Evolutionary conservation across 2,329 filamentous ascomycete species (phyloP), one percentile per base, ranked within the genome.

Genomic region (Chaetomiaceae sp.): DNA sequence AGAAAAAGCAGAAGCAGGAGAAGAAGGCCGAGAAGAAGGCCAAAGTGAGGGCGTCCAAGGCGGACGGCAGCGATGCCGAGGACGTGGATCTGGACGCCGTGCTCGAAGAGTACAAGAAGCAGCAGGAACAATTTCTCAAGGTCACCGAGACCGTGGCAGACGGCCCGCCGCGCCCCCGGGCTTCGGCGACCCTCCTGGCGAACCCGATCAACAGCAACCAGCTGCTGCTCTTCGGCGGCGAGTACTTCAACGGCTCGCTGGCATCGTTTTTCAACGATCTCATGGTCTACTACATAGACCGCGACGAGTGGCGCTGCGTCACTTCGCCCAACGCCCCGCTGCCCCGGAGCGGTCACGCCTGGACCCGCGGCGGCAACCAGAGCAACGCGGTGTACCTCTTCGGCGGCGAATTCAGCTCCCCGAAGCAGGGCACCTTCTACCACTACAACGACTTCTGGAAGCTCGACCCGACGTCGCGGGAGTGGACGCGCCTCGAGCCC

Each of bases 371-470:
- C 47, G 87, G 86, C 38, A 95, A 96, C 66, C 73, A 73, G 50
- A 79, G 84, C 14, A 86, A 84, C 52, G 82, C 86, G 27, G 79
- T 97, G 42, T 98, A 95, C 64, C 71, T 98, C 14, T 97, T 97
- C 61, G 93, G 93, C 54, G 93, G 91, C 51, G 93, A 98, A 68
- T 98, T 98, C 65, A 94, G 87, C 48, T 91, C 85, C 22, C 93
- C 93, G 2, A 97, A 96, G 64, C 93, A 97, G 67, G 93, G 93
- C 4, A 97, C 91, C 0, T 98, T 98, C 61, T 96, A 98, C 65
- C 93, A 98, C 67, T 98, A 98, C 70, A 95, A 95, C 60, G 93
- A 97, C 68, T 97, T 98, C 65, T 98, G 93, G 91, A 78, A 85
- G 40, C 76, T 97, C 35, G 90, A 97, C 61, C 86, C 91, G 0